Conservation (phyloP, 163 green algal species). For the Picocystis sp. region DNA sequence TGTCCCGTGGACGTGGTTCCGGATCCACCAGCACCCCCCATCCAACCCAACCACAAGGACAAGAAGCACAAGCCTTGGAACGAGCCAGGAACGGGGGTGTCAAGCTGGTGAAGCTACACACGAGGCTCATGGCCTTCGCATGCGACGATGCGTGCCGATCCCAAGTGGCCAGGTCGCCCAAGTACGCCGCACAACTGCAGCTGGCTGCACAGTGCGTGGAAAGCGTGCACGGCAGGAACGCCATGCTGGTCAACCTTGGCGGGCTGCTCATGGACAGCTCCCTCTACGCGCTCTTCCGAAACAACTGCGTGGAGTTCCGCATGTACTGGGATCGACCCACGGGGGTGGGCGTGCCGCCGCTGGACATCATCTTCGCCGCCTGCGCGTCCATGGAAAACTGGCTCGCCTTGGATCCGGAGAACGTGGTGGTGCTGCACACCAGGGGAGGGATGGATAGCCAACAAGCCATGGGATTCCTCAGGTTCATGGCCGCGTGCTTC, state of each 20-base stretch:
- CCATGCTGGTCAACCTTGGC: conserved; percentile 7
- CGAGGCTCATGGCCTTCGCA: too few species aligned
- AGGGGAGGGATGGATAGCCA: conserved; percentile 24
- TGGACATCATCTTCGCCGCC: conserved; percentile 26
- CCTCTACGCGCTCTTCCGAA: conserved; percentile 6
- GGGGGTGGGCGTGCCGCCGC: conserved; percentile 28
- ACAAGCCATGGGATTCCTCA: conserved; percentile 20
- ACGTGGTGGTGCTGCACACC: conserved; percentile 36
- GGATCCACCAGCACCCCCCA: too few species aligned
- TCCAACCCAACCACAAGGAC: too few species aligned
- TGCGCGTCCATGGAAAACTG: conserved; percentile 29
- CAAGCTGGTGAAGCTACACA: too few species aligned
- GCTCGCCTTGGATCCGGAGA: conserved; percentile 14
- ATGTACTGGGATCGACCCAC: conserved; percentile 28
- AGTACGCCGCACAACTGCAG: too few species aligned
- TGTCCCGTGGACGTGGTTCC: too few species aligned
- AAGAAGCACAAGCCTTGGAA: too few species aligned
- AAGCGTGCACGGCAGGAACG: too few species aligned
- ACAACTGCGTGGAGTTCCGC: conserved; percentile 9
- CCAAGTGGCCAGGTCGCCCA: too few species aligned
- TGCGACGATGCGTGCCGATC: too few species aligned
- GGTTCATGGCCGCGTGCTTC: conserved; percentile 37
- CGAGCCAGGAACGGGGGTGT: too few species aligned
- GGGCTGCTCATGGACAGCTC: conserved; percentile 2
- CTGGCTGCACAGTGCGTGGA: too few species aligned